These are phyloP conservation scores for Magnaporthiopsis incrustans DNA, from an alignment of 2,329 filamentous ascomycete species.

Conservation along the genomic window DNA sequence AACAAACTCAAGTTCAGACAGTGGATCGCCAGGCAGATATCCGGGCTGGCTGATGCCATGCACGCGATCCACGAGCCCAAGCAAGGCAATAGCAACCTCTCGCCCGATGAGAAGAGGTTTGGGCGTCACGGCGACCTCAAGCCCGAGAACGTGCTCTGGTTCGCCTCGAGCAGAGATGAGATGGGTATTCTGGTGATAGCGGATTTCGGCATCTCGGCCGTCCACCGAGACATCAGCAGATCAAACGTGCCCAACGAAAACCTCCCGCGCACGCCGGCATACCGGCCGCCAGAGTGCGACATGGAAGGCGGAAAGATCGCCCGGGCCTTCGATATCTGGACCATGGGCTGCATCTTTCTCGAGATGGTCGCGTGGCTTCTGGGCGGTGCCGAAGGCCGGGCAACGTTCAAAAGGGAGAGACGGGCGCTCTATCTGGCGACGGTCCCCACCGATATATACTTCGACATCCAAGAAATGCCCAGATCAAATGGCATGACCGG, in stretches of 20 bases:
- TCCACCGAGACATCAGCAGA: constrained; percentile 5
- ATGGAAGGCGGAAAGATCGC: constrained; percentile 4
- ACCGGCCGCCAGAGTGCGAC: constrained; percentile 13
- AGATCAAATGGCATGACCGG: background rate
- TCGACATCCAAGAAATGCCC: background rate
- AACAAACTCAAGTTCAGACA: background rate
- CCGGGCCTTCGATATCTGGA: constrained; percentile 16
- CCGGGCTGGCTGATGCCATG: constrained; percentile 11
- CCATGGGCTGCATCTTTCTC: constrained; percentile 15
- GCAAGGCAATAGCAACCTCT: background rate
- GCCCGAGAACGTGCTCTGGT: constrained; percentile 17
- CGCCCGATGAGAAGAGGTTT: background rate
- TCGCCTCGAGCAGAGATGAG: background rate
- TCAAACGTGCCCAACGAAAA: constrained; percentile 2
- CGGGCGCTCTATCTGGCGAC: background rate
- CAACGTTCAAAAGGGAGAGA: background rate
- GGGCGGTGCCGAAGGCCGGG: background rate
- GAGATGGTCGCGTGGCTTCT: constrained; percentile 14
- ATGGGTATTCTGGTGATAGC: constrained; percentile 6
- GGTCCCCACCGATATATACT: background rate
- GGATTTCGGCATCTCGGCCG: constrained; percentile 11
- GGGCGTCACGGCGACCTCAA: constrained; percentile 16
- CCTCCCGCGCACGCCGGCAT: constrained; percentile 1
- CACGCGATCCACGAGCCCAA: constrained; percentile 11
- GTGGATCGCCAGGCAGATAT: constrained; percentile 14